Percentiles rank a stretch among this genome's conserved stretches.
These are phyloP conservation scores for Melampsora americana DNA, from an alignment of 1,284 basidiomycete genomes.

Conservation along the genomic window DNA sequence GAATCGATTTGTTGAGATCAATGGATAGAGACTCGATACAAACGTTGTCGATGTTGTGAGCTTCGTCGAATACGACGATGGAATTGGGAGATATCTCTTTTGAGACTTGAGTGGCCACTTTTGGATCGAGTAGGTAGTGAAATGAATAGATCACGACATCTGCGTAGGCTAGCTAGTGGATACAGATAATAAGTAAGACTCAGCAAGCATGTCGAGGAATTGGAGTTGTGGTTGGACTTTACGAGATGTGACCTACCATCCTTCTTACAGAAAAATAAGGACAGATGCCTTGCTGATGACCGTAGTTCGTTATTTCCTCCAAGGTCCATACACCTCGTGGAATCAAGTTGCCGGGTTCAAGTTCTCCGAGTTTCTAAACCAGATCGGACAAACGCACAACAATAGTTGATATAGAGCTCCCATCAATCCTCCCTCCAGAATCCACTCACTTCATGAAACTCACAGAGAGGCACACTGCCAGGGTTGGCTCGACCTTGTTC, in stretches of 20 bases:
- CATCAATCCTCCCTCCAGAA: neutral
- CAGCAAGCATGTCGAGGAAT: neutral
- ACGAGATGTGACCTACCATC: slow-evolving; percentile 65
- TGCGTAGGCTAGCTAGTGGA: slow-evolving; percentile 79
- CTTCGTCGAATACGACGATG: slow-evolving; percentile 99
- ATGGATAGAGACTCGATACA: slow-evolving; percentile 98
- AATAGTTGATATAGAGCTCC: slow-evolving; percentile 5
- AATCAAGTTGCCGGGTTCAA: slow-evolving; percentile 79
- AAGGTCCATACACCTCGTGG: slow-evolving; percentile 89
- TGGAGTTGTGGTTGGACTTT: neutral
- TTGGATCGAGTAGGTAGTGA: slow-evolving; percentile 97
- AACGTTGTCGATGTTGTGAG: slow-evolving; percentile 99
- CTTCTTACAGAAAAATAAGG: slow-evolving; percentile 95
- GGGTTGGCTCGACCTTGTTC: slow-evolving; percentile 83
- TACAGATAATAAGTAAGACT: neutral
- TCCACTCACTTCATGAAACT: slow-evolving; percentile 81
- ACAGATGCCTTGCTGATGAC: slow-evolving; percentile 78
- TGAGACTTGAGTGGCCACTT: slow-evolving; percentile 98
- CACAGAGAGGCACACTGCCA: slow-evolving; percentile 85
- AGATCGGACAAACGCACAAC: neutral
- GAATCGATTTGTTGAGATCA: slow-evolving; percentile 96
- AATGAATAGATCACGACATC: slow-evolving; percentile 98
- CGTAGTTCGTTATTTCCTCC: slow-evolving; percentile 86
- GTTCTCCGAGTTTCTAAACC: slow-evolving; percentile 67
- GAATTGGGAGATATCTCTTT: slow-evolving; percentile 96